These are phyloP conservation scores for Termitomyces sp. DNA, from an alignment of 768 basidiomycete species.

Conservation along the genomic window DNA sequence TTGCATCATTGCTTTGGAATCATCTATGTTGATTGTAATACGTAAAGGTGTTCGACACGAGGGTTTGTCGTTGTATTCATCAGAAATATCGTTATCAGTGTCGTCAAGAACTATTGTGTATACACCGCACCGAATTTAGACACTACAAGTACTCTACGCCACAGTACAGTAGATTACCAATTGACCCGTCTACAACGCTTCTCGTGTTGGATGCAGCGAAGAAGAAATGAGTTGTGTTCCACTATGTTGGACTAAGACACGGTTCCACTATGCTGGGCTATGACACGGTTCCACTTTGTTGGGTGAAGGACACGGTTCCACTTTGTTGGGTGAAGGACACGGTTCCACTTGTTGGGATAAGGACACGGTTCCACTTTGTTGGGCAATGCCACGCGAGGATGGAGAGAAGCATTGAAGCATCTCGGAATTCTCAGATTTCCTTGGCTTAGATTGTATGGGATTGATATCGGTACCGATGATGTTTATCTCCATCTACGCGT, in stretches of 20 bases:
- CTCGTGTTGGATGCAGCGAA: background rate
- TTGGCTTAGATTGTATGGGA: background rate
- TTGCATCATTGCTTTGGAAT: background rate
- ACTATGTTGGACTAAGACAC: background rate
- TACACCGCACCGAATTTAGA: background rate
- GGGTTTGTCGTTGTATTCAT: background rate
- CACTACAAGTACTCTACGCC: background rate
- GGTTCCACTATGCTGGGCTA: background rate
- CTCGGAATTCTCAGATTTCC: conserved; percentile 1
- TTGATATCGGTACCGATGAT: background rate
- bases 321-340: background rate
- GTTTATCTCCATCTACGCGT: background rate
- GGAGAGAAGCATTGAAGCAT: background rate
- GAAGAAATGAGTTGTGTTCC: background rate
- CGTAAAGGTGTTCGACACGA: background rate
- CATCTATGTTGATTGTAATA: background rate
- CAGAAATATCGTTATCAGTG: background rate
- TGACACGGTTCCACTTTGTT: background rate
- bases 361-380: background rate
- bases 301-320: no score
- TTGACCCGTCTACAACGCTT: background rate
- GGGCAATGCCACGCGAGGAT: background rate
- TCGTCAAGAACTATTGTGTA: background rate
- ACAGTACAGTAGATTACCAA: background rate
- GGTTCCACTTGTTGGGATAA: no score